A percentile compares a stretch with the other conserved stretches of the same genome.
phyloP scores from a whole-genome alignment of 2,329 filamentous ascomycete species.

The Claviceps capensis region DNA sequence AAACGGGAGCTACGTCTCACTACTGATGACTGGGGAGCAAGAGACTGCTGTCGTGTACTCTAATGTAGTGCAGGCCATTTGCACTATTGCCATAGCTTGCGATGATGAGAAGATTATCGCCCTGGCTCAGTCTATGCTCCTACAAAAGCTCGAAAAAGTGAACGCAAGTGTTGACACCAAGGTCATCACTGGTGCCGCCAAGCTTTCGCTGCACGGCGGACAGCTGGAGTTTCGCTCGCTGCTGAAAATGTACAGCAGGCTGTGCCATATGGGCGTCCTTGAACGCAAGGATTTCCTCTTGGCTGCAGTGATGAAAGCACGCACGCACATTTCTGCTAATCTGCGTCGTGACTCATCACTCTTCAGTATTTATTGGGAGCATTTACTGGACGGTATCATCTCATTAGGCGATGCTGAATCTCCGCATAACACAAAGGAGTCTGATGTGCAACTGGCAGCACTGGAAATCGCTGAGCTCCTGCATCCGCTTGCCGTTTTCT shows the following conservation, averaged over 20 bases:
- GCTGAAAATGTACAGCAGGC: conserved; percentile 66
- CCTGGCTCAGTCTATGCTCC: conserved; percentile 82
- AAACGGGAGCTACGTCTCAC: conserved; percentile 65
- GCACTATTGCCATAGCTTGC: conserved; percentile 70
- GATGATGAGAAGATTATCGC: conserved; percentile 87
- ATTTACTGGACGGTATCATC: conserved; percentile 75
- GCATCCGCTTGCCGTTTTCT: conserved; percentile 73
- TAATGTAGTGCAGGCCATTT: conserved; percentile 90
- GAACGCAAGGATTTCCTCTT: conserved; percentile 55
- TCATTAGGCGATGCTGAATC: conserved; percentile 80
- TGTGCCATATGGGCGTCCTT: conserved; percentile 59
- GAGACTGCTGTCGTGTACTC: conserved; percentile 65
- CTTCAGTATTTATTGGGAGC: conserved; percentile 70
- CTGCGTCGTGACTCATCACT: conserved; percentile 56
- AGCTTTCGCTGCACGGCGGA: conserved; percentile 63
- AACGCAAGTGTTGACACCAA: conserved; percentile 67
- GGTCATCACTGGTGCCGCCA: conserved; percentile 72
- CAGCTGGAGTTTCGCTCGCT: conserved; percentile 73
- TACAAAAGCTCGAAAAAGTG: conserved; percentile 89
- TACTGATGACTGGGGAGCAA: conserved; percentile 62
- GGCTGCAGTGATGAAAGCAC: conserved; percentile 63
- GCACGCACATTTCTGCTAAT: conserved; percentile 62
- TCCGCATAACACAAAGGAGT: conserved; percentile 56
- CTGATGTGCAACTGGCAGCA: conserved; percentile 70
- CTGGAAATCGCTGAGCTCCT: conserved; percentile 80